Base-by-base conservation (phyloP, 345 rosid genomes). In the Laguncularia racemosa region DNA sequence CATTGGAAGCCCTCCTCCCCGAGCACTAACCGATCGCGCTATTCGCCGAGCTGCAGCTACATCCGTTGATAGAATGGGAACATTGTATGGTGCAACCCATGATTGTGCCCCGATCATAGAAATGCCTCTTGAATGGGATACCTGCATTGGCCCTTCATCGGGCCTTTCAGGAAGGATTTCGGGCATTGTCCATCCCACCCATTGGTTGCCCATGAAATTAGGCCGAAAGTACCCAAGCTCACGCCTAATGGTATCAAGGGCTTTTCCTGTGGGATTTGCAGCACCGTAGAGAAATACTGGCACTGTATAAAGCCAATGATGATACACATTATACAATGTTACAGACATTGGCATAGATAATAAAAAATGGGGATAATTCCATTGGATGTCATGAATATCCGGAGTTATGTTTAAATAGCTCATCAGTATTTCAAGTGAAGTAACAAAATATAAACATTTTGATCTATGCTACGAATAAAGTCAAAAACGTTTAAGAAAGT, bases 201-300 rank as follows among this genome's bases (percentile, higher is more conserved):
- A 84, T 59, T 81, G 83, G 73, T 18, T 73, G 21, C 81, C 90
- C 70, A 71, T 68, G 67, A 52, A 73, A 59, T 81, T 84, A 1
- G 90, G 90, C 64, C 79, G 71, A 68, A 68, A 84, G 69, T 81
- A 84, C 40, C 75, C 83, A 19, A 81, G 73, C 68, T 84, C 86
- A 0, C 84, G 71, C 66, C 86, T 70, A 50, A 81, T 79, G 48
- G 73, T 73, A 56, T 81, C 90, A 18, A 77, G 56, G 54, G 83
- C 78, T 67, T 62, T 81, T 11, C 81, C 80, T 13, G 78, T 73
- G 15, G 83, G 83, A 54, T 84, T 86, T 2, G 90, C 90, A 16
- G 80, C 83, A 0, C 69, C 86, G 18, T 78, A 84, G 53, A 81
- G 60, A 61, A 72, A 77, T 11, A 79, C 83, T 5, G 84, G 90